Percentiles rank a stretch among this genome's conserved stretches.
phyloP scores from a whole-genome alignment of 2,329 filamentous ascomycete genomes.

The Penicillium glabrum region DNA sequence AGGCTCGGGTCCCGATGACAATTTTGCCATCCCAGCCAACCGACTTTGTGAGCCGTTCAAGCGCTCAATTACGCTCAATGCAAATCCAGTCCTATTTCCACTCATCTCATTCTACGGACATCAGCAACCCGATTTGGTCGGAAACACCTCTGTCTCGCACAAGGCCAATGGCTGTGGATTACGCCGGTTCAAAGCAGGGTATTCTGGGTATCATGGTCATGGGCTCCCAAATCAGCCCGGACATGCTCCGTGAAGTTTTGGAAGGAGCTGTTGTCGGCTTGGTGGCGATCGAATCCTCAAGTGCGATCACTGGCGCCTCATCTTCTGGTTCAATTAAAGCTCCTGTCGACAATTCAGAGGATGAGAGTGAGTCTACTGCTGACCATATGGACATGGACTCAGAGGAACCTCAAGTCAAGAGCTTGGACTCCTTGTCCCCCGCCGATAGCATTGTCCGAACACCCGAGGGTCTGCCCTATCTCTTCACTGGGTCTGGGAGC shows the following conservation, averaged over 20 bases:
- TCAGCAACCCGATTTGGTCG: constrained; percentile 44
- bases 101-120: constrained; percentile 29
- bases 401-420: constrained; percentile 2
- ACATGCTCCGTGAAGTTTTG: constrained; percentile 51
- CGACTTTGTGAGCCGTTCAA: constrained; percentile 47
- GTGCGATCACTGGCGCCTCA: constrained; percentile 25
- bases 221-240: constrained; percentile 49
- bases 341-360: constrained; percentile 1
- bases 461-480: constrained; percentile 51
- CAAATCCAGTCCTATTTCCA: constrained; percentile 65
- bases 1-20: constrained; percentile 40
- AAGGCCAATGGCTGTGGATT: constrained; percentile 52
- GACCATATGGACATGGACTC: constrained; percentile 22
- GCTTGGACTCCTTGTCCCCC: not conserved
- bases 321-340: not conserved
- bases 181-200: constrained; percentile 44
- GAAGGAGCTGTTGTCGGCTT: constrained; percentile 57
- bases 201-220: constrained; percentile 55
- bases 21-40: constrained; percentile 49
- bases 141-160: constrained; percentile 46
- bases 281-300: constrained; percentile 47
- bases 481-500: constrained; percentile 44
- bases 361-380: constrained; percentile 11
- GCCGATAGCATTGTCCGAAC: constrained; percentile 41
- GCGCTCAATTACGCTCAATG: constrained; percentile 56